A percentile compares a stretch with the other conserved stretches of the same genome.
phyloP scores from a whole-genome alignment of 257 asterid genomes.

The Lithospermum erythrorhizon region DNA sequence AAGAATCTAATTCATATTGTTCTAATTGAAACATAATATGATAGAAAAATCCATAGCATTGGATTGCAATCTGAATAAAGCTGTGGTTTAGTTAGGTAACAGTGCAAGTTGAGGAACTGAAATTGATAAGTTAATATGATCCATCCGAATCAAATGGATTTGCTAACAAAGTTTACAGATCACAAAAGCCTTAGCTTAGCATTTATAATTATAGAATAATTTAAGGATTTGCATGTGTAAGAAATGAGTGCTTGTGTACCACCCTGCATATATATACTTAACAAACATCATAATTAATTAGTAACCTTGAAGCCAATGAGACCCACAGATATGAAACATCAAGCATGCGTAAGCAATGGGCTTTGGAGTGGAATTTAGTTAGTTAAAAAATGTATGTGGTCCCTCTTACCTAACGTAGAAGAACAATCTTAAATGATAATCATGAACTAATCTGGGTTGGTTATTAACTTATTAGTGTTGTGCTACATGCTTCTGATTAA shows the following conservation, averaged over 20 bases:
- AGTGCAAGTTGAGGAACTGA: no score
- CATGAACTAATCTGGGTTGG: slow-evolving; percentile 12
- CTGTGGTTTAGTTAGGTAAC: no score
- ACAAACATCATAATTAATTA: slow-evolving; percentile 12
- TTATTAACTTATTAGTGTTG: slow-evolving; percentile 7
- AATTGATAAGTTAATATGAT: no score
- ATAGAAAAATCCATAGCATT: no score
- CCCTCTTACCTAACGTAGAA: slow-evolving; percentile 19
- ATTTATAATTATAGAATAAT: no score
- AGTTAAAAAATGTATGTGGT: slow-evolving; percentile 13
- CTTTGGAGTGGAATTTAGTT: slow-evolving; percentile 13
- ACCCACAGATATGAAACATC: slow-evolving; percentile 17
- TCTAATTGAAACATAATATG: no score
- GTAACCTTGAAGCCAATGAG: slow-evolving; percentile 12
- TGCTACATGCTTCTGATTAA: slow-evolving; percentile 12
- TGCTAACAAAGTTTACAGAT: no score
- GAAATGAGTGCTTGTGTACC: slow-evolving; percentile 14
- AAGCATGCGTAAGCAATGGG: slow-evolving; percentile 27
- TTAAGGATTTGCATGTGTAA: slow-evolving; percentile 14
- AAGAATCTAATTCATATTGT: no score
- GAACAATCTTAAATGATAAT: slow-evolving; percentile 19
- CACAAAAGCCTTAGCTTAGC: no score
- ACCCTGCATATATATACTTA: slow-evolving; percentile 5
- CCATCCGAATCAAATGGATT: no score
- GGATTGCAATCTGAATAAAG: no score